A percentile compares a stretch with the other conserved stretches of the same genome.
These are phyloP conservation scores for Kokia cookei DNA, from an alignment of 441 rosid genomes.

Conservation along the genomic window DNA sequence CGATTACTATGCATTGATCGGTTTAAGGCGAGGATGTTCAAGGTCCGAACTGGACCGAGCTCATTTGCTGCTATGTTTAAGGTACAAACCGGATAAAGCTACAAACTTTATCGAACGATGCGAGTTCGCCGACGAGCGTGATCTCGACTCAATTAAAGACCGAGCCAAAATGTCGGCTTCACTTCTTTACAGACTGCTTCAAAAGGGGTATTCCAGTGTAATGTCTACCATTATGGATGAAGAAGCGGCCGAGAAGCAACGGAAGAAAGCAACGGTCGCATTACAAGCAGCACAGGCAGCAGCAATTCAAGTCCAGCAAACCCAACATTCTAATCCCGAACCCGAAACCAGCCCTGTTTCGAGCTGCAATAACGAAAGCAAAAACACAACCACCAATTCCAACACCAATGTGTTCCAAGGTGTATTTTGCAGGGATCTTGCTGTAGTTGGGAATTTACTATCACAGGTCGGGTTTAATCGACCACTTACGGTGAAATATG, in stretches of 20 bases:
- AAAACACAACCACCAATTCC: slow-evolving; percentile 16
- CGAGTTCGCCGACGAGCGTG: slow-evolving; percentile 58
- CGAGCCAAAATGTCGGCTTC: slow-evolving; percentile 69
- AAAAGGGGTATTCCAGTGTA: slow-evolving; percentile 62
- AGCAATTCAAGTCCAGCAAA: slow-evolving; percentile 40
- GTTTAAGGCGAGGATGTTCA: slow-evolving; percentile 70
- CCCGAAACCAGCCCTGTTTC: slow-evolving; percentile 14
- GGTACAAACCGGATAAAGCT: slow-evolving; percentile 83
- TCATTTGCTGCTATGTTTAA: slow-evolving; percentile 52
- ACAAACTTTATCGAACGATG: slow-evolving; percentile 59
- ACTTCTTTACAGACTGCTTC: slow-evolving; percentile 73
- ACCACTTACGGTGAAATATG: slow-evolving; percentile 70
- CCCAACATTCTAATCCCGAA: slow-evolving; percentile 15
- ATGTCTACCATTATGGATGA: slow-evolving; percentile 56
- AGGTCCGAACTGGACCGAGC: slow-evolving; percentile 82
- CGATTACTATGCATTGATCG: slow-evolving; percentile 73
- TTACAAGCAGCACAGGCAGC: slow-evolving; percentile 35
- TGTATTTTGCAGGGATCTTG: slow-evolving; percentile 80
- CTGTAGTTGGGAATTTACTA: slow-evolving; percentile 58
- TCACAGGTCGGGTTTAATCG: slow-evolving; percentile 76
- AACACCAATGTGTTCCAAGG: slow-evolving; percentile 62
- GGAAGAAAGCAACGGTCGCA: slow-evolving; percentile 45
- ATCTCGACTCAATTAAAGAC: slow-evolving; percentile 67
- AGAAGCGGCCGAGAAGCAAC: slow-evolving; percentile 54
- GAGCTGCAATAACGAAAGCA: slow-evolving; percentile 14